A percentile compares a stretch with the other conserved stretches of the same genome.
These are phyloP conservation scores for Plenodomus tracheiphilus DNA, from an alignment of 2,329 filamentous ascomycete species.

Conservation along the genomic window DNA sequence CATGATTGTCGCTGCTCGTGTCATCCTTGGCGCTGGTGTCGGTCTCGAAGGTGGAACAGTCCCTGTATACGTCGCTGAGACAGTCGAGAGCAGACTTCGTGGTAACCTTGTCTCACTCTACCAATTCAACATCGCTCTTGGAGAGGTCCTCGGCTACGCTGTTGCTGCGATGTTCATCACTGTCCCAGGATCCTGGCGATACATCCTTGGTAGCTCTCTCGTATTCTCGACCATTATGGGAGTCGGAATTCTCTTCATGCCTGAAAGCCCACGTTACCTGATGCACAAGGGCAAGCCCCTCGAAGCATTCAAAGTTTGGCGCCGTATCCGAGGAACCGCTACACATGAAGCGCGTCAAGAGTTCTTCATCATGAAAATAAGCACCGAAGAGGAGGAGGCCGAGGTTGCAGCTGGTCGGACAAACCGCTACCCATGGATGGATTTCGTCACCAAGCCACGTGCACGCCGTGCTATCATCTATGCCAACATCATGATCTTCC, in stretches of 20 bases:
- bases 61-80: slow-evolving; percentile 74
- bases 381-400: slow-evolving; percentile 59
- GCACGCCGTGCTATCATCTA: slow-evolving; percentile 61
- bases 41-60: slow-evolving; percentile 76
- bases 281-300: slow-evolving; percentile 67
- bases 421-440: slow-evolving; percentile 68
- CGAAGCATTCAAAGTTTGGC: slow-evolving; percentile 71
- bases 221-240: slow-evolving; percentile 68
- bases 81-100: slow-evolving; percentile 66
- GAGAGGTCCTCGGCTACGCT: slow-evolving; percentile 73
- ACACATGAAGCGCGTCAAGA: slow-evolving; percentile 65
- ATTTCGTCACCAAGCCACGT: slow-evolving; percentile 72
- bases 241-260: slow-evolving; percentile 70
- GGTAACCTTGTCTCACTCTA: slow-evolving; percentile 75
- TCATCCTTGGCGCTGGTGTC: slow-evolving; percentile 71
- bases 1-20: slow-evolving; percentile 70
- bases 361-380: slow-evolving; percentile 72
- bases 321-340: slow-evolving; percentile 67
- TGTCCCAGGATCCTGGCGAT: slow-evolving; percentile 73
- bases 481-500: slow-evolving; percentile 74
- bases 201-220: slow-evolving; percentile 72
- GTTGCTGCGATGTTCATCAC: slow-evolving; percentile 72
- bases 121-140: slow-evolving; percentile 75
- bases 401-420: slow-evolving; percentile 56
- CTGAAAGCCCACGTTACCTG: slow-evolving; percentile 69